Percentiles rank a stretch among this genome's conserved stretches.
Evolutionary conservation across 176 grass and related monocot species (phyloP).

Genomic region (Cenchrus fungigraminus): DNA sequence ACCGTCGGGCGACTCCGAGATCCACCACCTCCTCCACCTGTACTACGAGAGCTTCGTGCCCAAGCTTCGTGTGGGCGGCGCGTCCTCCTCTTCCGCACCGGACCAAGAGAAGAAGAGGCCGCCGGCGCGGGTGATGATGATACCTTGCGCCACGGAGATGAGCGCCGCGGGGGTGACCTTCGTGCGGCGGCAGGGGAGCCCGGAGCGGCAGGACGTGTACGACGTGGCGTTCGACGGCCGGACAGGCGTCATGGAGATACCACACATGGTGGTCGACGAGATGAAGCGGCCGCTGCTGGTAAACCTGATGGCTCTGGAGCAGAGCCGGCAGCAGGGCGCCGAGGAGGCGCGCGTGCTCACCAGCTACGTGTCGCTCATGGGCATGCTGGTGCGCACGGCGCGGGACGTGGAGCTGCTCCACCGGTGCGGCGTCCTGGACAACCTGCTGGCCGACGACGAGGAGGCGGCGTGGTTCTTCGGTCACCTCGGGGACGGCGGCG

Average conservation of each 20-base stretch:
- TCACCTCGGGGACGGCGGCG: background rate
- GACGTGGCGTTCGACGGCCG: background rate
- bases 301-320: too few relatives aligned
- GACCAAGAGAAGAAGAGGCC: too few relatives aligned
- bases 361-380: background rate
- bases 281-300: too few relatives aligned
- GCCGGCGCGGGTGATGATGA: background rate
- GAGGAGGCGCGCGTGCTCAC: background rate
- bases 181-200: background rate
- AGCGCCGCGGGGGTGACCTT: constrained; percentile 6
- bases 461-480: background rate
- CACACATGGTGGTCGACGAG: background rate
- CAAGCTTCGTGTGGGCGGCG: background rate
- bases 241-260: background rate
- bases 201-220: background rate
- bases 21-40: constrained; percentile 20
- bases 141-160: constrained; percentile 6
- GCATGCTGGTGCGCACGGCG: background rate
- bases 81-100: too few relatives aligned
- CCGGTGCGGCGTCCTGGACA: background rate
- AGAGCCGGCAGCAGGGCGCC: too few relatives aligned
- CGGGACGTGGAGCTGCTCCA: background rate
- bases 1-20: background rate
- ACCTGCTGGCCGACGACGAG: background rate
- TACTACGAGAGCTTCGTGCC: background rate